A percentile compares a stretch with the other conserved stretches of the same genome.
These are phyloP conservation scores for Emmonsiellopsis sp. DNA, from an alignment of 2,329 filamentous ascomycete genomes.

Conservation along the genomic window DNA sequence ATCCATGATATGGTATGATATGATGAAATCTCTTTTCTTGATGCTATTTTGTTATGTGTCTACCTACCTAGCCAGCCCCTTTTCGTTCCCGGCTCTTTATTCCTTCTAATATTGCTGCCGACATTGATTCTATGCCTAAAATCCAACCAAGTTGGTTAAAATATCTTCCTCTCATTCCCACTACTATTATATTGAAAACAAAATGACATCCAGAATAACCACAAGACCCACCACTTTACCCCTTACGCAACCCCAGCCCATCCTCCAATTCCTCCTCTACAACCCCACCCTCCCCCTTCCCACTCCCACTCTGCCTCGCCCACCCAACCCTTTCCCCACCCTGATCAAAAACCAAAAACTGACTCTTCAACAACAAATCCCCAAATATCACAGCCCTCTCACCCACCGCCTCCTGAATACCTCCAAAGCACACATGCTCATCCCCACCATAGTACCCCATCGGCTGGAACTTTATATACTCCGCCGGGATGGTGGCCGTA, in stretches of 20 bases:
- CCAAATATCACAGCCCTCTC: constrained; percentile 47
- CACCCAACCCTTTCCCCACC: constrained; percentile 6
- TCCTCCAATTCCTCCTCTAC: not conserved
- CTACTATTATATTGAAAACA: too few species aligned
- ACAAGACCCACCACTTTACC: not conserved
- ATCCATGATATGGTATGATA: too few species aligned
- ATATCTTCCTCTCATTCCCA: too few species aligned
- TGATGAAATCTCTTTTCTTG: too few species aligned
- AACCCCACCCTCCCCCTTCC: not conserved
- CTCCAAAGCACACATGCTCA: constrained; percentile 46
- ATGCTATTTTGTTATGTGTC: too few species aligned
- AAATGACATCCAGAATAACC: not conserved
- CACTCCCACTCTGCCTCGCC: constrained; percentile 4
- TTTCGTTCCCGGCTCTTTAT: too few species aligned
- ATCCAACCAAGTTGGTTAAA: too few species aligned
- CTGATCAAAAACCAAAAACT: constrained; percentile 51
- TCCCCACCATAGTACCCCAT: constrained; percentile 18
- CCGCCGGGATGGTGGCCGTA: constrained; percentile 46
- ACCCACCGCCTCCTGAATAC: constrained; percentile 49
- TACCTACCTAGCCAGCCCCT: too few species aligned
- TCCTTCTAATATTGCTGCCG: too few species aligned
- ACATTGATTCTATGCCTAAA: too few species aligned
- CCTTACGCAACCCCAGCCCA: not conserved
- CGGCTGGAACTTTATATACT: constrained; percentile 46
- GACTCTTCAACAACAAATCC: constrained; percentile 50